Base-by-base conservation (phyloP, 192 early-diverging fungal species). In the Coemansia sp. region DNA sequence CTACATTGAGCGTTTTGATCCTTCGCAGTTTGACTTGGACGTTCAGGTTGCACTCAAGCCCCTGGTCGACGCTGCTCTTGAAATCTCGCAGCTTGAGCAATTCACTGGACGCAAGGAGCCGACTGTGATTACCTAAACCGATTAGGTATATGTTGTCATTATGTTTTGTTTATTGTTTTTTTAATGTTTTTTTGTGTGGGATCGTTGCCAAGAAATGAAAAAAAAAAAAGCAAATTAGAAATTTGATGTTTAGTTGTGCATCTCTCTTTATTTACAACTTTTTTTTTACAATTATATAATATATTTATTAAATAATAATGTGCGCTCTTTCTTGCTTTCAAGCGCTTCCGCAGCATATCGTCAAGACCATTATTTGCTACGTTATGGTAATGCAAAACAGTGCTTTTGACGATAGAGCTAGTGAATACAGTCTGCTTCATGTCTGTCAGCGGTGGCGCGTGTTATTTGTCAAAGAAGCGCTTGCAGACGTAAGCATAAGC, bases 61-160 rank as follows among this genome's bases (percentile, higher is more conserved):
- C 15, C 81, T 99, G 75, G 95, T 99, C 74, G 80, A 91, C 61
- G 87, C 90, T 53, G 95, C 95, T 1, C 85, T 96, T 17, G 76
- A 88, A 28, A 78, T 98, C 52, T 91, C 89, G 20, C 69, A 90
- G 65, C 75, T 99, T 53, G 81, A 87, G 43, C 88, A 92, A 64
- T 93, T 87, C 73, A 96, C 95, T 65, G 94, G 95, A 20, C 90
- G 96, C 67, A 83, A 90, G 43, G 87, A 89, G 60, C 97, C 97
- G 18, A 98, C 96, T 37, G 97, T 95, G 64, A 91, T 93, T 74
- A 93, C 92, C 12, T 93, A 87, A 67, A 34, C 48, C 4, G 36
- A 28, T 28, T 28, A 1, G 22, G 22, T 28, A 28, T 28, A 28
- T 28, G 22, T 28, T 1, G 22, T 28, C 22, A 28, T 28, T 28